Evolutionary conservation across 768 basidiomycete species (phyloP), one percentile per base, ranked within the genome.

Genomic region (Boletus patriciae): DNA sequence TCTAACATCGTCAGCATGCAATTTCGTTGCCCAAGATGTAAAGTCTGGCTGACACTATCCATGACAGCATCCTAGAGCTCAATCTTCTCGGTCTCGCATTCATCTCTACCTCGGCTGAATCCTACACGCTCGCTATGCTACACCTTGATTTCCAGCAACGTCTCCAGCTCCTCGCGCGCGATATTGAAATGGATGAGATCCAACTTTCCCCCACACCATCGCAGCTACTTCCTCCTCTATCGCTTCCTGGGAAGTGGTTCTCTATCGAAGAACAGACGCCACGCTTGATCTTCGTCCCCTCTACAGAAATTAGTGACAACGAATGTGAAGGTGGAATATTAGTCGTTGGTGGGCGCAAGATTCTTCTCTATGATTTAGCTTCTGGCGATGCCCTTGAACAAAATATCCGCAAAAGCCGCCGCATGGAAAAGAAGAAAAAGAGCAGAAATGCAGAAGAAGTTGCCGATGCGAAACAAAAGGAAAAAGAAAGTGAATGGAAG

Each of bases 11-110:
- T 90, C 64, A 60, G 86, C 78, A 50, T 48, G 3, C 27, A 12
- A 11, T 52, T 48, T 50, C 25, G 13, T 37, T 46, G n/a, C 54
- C 46, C 44, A 21, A 52, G 46, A 36, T 46, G 46, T 31, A 29
- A 36, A 40, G 18, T 29, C 3, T 46, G 6, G 27, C 58, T 58
- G 55, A 61, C 61, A 15, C 36, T 29, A 33, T 50, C 44, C 51
- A 33, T 38, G 38, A 47, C 60, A 87, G 90, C 47, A 56, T 90
- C 18, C 78, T 82, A 4, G 87, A 91, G 63, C 70, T 86, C 45
- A 91, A 85, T 68, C 72, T 94, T 8, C 76, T 92, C 29, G 80
- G 85, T 6, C 65, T 93, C 38, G 74, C 82, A 6, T 87, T 93
- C 73, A 70, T 93, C 16, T 64, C 78, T 2, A 58, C 63, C 5